phyloP scores from a whole-genome alignment of 306 rosid genomes.

The Boehmeria nivea region DNA sequence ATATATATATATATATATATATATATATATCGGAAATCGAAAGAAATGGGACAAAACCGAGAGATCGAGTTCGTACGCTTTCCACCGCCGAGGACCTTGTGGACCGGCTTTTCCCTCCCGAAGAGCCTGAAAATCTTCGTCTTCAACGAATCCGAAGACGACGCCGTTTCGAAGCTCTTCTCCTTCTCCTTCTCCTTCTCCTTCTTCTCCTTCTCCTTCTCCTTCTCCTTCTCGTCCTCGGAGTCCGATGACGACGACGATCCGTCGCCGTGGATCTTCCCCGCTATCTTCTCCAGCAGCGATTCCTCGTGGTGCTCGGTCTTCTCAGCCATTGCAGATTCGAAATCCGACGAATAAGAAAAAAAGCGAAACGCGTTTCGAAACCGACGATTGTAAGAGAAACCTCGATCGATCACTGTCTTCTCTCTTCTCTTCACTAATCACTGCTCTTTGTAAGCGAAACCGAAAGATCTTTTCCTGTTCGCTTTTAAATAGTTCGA shows the following conservation, averaged over 20 bases:
- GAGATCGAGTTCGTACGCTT: slow-evolving; percentile 46
- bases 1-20: too few species aligned
- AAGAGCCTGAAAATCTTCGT: slow-evolving; percentile 60
- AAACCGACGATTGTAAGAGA: not conserved
- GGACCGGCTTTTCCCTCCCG: slow-evolving; percentile 84
- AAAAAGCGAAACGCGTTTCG: slow-evolving; percentile 1
- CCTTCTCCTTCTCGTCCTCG: slow-evolving; percentile 42
- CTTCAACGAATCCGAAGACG: slow-evolving; percentile 36
- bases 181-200: slow-evolving; percentile 47
- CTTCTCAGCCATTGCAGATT: slow-evolving; percentile 19
- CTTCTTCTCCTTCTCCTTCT: slow-evolving; percentile 40
- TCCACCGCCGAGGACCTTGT: slow-evolving; percentile 88
- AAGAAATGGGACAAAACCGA: not conserved
- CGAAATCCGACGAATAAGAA: not conserved
- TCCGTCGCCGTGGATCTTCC: slow-evolving; percentile 62
- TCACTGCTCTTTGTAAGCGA: not conserved
- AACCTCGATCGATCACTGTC: not conserved
- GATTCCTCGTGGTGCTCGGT: slow-evolving; percentile 47
- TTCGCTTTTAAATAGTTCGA: slow-evolving; percentile 26
- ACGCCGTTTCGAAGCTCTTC: slow-evolving; percentile 7
- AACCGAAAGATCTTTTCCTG: not conserved
- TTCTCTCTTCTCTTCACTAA: not conserved
- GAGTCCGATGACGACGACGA: slow-evolving; percentile 53
- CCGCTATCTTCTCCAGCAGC: slow-evolving; percentile 55
- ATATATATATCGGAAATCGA: not conserved